phyloP scores from a whole-genome alignment of 371 early-diverging fungal species.

The Saksenaea oblongispora region DNA sequence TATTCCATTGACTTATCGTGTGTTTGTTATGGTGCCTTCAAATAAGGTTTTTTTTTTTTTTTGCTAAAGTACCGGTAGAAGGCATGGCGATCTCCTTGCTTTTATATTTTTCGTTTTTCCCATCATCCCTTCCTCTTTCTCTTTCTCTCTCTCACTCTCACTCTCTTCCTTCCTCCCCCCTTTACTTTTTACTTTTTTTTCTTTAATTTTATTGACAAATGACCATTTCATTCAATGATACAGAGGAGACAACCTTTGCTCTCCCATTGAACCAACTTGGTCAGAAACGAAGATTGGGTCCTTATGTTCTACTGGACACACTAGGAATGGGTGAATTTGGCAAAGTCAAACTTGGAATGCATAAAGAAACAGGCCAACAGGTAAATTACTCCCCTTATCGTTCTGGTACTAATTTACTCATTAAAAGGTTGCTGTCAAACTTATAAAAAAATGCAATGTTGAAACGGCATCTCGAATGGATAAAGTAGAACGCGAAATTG shows the following conservation, averaged over 20 bases:
- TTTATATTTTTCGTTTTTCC: slow-evolving; percentile 3
- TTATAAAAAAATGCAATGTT: slow-evolving; percentile 67
- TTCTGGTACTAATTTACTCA: not conserved
- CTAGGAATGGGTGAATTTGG: slow-evolving; percentile 97
- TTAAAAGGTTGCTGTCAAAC: slow-evolving; percentile 68
- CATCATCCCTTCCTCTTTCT: not conserved
- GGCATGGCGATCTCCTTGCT: slow-evolving; percentile 5
- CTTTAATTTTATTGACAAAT: not conserved
- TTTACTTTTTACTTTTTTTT: not conserved
- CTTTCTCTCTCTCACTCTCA: too few relatives aligned
- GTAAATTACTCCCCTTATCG: slow-evolving; percentile 48
- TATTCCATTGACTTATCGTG: not conserved
- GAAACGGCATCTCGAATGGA: slow-evolving; percentile 62
- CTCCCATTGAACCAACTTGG: not conserved
- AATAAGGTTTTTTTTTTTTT: not conserved
- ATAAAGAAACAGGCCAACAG: slow-evolving; percentile 83
- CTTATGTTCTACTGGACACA: slow-evolving; percentile 87
- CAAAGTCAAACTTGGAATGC: slow-evolving; percentile 92
- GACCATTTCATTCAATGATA: not conserved
- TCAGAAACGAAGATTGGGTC: slow-evolving; percentile 63
- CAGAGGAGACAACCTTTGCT: not conserved
- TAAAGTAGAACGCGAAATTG: slow-evolving; percentile 73
- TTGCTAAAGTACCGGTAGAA: not conserved
- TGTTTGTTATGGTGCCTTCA: slow-evolving; percentile 1
- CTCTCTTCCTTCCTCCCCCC: not conserved